A percentile compares a stretch with the other conserved stretches of the same genome.
Evolutionary conservation across 257 asterid species (phyloP).

Genomic region (Salvia miltiorrhiza): DNA sequence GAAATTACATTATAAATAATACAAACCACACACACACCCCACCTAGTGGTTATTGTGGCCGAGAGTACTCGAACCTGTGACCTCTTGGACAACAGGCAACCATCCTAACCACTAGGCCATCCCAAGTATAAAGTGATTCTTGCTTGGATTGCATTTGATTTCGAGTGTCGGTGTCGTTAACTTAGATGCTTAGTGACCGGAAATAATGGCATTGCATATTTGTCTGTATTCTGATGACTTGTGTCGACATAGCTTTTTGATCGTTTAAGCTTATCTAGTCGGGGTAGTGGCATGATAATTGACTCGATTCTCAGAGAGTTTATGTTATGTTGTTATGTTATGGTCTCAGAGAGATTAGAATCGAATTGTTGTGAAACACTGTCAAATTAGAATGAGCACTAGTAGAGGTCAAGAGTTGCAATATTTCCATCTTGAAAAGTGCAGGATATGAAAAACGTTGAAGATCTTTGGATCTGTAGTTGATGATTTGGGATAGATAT

Average conservation of each 20-base stretch:
- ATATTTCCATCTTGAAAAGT: background rate
- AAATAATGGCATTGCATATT: background rate
- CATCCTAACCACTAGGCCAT: too few species aligned
- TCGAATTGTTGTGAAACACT: background rate
- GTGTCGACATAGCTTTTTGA: background rate
- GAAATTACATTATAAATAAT: too few species aligned
- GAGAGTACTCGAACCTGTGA: too few species aligned
- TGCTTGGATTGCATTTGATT: background rate
- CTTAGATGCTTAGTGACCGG: background rate
- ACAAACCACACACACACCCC: too few species aligned
- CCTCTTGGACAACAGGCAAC: too few species aligned
- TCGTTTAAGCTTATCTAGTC: background rate
- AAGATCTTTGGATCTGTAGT: background rate
- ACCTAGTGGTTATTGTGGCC: too few species aligned
- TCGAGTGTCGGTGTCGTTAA: background rate
- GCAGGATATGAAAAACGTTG: background rate
- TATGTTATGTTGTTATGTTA: background rate
- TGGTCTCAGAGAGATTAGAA: background rate
- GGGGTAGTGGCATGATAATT: background rate
- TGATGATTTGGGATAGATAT: background rate
- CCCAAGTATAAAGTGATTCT: background rate
- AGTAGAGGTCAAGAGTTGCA: background rate
- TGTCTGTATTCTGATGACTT: background rate
- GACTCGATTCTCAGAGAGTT: background rate
- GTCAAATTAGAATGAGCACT: background rate